These are phyloP conservation scores for Xylaria longipes DNA, from an alignment of 495 filamentous ascomycete genomes.

Conservation along the genomic window DNA sequence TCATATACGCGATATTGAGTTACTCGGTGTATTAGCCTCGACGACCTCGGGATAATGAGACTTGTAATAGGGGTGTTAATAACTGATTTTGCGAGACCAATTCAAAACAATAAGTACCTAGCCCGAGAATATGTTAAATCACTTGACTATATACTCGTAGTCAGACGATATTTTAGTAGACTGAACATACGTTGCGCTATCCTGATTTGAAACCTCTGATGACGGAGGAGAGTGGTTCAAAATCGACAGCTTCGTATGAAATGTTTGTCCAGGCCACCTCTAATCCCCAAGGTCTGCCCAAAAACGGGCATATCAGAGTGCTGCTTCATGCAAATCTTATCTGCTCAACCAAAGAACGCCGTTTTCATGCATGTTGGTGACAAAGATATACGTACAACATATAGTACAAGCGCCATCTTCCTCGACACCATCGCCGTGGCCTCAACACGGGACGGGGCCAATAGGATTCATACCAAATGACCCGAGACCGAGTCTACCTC, in stretches of 20 bases:
- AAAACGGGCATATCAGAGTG: neutral
- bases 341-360: neutral
- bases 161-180: neutral
- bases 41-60: neutral
- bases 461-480: neutral
- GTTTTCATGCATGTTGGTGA: slow-evolving; percentile 16
- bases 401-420: slow-evolving; percentile 15
- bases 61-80: neutral
- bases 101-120: neutral
- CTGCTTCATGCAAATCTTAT: neutral
- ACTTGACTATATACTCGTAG: neutral
- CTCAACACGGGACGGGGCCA: neutral
- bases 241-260: neutral
- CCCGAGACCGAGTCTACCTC: neutral
- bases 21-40: neutral
- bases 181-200: neutral
- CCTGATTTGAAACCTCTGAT: neutral
- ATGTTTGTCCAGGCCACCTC: neutral
- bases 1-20: neutral
- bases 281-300: neutral
- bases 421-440: neutral
- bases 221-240: neutral
- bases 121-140: neutral
- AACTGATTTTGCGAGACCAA: neutral
- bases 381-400: slow-evolving; percentile 21